Conservation (phyloP, 345 rosid species). For the Eucalyptus caleyi region DNA sequence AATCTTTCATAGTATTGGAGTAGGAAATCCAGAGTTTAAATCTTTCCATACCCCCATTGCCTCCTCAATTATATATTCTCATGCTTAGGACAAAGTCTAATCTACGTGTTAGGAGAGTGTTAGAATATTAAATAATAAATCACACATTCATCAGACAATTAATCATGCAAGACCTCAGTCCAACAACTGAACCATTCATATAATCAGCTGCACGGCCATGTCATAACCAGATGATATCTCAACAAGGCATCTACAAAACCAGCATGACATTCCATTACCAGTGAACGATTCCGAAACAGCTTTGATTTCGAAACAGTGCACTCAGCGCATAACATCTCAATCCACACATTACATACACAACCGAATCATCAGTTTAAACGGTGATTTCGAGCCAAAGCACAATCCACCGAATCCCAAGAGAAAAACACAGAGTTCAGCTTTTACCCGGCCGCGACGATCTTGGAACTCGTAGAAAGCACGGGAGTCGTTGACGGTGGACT, state of each 20-base stretch:
- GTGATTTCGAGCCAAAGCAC: not conserved
- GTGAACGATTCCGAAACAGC: not conserved
- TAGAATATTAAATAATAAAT: too few species aligned
- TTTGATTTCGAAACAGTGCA: not conserved
- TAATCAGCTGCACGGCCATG: not conserved
- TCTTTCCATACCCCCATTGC: too few species aligned
- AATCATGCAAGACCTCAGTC: not conserved
- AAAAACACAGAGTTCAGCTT: not conserved
- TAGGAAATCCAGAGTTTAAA: too few species aligned
- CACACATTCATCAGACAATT: rapidly evolving
- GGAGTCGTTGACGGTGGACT: constrained; percentile 58
- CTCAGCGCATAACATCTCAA: not conserved
- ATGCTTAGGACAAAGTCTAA: too few species aligned
- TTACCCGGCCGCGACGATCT: constrained; percentile 69
- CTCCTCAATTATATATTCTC: too few species aligned
- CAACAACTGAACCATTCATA: not conserved
- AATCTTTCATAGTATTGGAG: too few species aligned
- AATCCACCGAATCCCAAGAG: not conserved
- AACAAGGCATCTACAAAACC: not conserved
- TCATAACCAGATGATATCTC: not conserved
- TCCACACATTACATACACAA: not conserved
- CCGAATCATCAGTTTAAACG: not conserved
- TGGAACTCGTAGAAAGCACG: constrained; percentile 90
- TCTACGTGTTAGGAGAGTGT: too few species aligned
- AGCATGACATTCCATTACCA: not conserved